Evolutionary conservation across 2,329 filamentous ascomycete genomes (phyloP).

Genomic region (Aspergillus viridinutans): DNA sequence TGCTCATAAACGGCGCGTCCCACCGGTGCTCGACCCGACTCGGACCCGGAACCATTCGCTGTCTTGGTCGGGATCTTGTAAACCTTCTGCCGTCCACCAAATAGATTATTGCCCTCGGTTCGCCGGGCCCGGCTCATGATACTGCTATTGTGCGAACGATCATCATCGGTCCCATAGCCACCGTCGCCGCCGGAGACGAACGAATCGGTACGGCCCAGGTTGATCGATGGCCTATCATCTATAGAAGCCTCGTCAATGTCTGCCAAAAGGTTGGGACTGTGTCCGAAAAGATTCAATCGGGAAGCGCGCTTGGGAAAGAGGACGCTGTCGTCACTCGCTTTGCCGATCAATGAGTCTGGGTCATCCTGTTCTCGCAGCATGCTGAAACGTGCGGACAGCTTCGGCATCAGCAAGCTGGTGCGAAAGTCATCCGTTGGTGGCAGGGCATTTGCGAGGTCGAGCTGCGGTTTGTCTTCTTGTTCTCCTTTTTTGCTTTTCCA

Average conservation of each 20-base stretch:
- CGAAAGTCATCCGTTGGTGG: conserved; percentile 86
- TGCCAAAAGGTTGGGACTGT: conserved; percentile 56
- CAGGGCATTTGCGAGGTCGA: conserved; percentile 70
- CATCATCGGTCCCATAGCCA: conserved; percentile 60
- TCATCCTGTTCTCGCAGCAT: conserved; percentile 96
- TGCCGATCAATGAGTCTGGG: conserved; percentile 80
- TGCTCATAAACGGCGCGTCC: conserved; percentile 74
- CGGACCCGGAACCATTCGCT: conserved; percentile 26
- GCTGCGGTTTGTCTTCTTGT: conserved; percentile 49
- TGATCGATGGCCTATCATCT: conserved; percentile 58
- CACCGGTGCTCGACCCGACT: conserved; percentile 44
- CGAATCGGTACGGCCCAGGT: conserved; percentile 59
- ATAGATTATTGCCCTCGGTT: conserved; percentile 84
- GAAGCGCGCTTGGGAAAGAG: conserved; percentile 78
- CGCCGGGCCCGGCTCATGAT: conserved; percentile 83
- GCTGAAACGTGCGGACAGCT: conserved; percentile 89
- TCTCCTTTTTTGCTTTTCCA: conserved; percentile 50
- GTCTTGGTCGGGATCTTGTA: conserved; percentile 69
- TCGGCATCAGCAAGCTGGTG: conserved; percentile 93
- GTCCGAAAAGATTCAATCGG: conserved; percentile 68
- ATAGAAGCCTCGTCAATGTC: conserved; percentile 91
- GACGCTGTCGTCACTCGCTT: conserved; percentile 93
- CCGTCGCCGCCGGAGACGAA: conserved; percentile 57
- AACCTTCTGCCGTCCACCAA: conserved; percentile 92
- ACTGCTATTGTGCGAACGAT: conserved; percentile 57